Conservation (phyloP, 2,329 filamentous ascomycete species). For the Phialemonium atrogriseum region DNA sequence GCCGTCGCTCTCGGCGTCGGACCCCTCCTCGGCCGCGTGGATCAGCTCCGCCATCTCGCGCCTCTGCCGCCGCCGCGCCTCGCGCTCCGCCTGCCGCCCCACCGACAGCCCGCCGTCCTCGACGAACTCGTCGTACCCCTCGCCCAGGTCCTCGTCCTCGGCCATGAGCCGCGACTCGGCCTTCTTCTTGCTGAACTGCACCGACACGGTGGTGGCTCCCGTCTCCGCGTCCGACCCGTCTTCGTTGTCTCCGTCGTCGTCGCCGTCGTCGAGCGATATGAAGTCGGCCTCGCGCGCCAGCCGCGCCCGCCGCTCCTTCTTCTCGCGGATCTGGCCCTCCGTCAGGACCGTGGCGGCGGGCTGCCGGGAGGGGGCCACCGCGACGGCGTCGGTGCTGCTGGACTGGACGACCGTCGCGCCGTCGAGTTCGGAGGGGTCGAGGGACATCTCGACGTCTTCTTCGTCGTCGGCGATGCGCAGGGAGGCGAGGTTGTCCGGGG, state of each 20-base stretch:
- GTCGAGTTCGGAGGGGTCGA: conserved; percentile 54
- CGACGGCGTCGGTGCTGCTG: neutral
- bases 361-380: conserved; percentile 22
- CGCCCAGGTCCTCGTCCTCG: conserved; percentile 87
- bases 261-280: conserved; percentile 54
- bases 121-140: conserved; percentile 88
- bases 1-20: conserved; percentile 41
- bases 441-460: conserved; percentile 42
- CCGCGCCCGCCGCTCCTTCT: conserved; percentile 81
- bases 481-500: conserved; percentile 55
- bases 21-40: conserved; percentile 61
- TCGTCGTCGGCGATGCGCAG: conserved; percentile 31
- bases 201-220: conserved; percentile 8
- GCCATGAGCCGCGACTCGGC: conserved; percentile 66
- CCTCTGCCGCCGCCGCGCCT: conserved; percentile 56
- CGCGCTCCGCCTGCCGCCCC: conserved; percentile 69
- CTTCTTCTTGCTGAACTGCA: conserved; percentile 42
- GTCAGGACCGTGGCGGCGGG: conserved; percentile 54
- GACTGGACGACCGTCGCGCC: conserved; percentile 56
- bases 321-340: conserved; percentile 79
- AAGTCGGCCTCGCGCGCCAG: conserved; percentile 62
- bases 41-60: conserved; percentile 81
- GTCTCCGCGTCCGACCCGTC: too few relatives aligned
- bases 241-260: conserved; percentile 33
- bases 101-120: conserved; percentile 75